phyloP scores from a whole-genome alignment of 2,329 filamentous ascomycete species.

The Nemania sp. region DNA sequence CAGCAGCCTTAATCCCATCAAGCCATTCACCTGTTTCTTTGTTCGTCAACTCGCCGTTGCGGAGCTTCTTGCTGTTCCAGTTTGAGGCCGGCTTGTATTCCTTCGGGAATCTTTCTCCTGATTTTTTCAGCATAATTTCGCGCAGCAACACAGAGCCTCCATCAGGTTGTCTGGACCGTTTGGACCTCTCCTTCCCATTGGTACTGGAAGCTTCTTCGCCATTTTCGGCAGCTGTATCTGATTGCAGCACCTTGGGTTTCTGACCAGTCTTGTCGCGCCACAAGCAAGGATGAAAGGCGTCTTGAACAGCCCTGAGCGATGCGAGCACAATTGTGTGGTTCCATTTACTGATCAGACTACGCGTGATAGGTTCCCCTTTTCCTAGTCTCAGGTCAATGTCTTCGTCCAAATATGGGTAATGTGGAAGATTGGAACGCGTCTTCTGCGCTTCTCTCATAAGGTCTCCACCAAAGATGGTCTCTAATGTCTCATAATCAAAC shows the following conservation, averaged over 20 bases:
- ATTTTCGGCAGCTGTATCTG: too few relatives aligned
- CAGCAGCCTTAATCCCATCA: neutral
- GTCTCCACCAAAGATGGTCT: neutral
- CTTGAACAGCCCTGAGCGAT: neutral
- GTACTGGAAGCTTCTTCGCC: neutral
- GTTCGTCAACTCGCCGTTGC: neutral
- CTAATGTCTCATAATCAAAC: neutral
- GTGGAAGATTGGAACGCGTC: neutral
- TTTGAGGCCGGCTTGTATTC: neutral
- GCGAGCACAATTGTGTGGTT: slow-evolving; percentile 4
- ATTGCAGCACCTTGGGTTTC: too few relatives aligned
- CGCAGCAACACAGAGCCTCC: neutral
- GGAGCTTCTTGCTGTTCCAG: neutral
- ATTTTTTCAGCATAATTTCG: neutral
- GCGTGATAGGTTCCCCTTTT: neutral
- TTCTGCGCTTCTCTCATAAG: neutral
- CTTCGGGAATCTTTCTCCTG: neutral
- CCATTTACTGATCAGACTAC: neutral
- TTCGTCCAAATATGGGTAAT: neutral
- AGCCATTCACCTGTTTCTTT: neutral
- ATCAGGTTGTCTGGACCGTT: neutral
- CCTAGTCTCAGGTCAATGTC: neutral
- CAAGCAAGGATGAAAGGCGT: neutral
- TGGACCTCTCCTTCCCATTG: neutral
- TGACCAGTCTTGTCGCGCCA: neutral